These are phyloP conservation scores for Kregervanrija pseudodelftensis DNA, from an alignment of 805 yeast species.

Conservation along the genomic window DNA sequence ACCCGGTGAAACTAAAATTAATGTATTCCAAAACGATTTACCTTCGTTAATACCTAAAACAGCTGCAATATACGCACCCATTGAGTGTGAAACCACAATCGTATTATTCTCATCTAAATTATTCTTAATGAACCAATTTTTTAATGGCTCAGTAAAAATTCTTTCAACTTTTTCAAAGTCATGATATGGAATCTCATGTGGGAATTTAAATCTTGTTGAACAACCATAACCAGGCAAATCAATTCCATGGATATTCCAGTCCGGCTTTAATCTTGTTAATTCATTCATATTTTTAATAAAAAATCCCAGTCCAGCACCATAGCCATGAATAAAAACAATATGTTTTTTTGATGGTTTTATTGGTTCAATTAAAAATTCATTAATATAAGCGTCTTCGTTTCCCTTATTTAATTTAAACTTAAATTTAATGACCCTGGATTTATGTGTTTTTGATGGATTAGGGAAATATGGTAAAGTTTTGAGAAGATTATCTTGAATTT, in stretches of 20 bases:
- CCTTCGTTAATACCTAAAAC: slow-evolving; percentile 33
- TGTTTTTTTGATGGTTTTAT: slow-evolving; percentile 29
- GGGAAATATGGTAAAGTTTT: slow-evolving; percentile 52
- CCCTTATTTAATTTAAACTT: slow-evolving; percentile 36
- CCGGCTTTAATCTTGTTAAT: slow-evolving; percentile 25
- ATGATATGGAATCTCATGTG: slow-evolving; percentile 28
- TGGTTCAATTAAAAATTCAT: slow-evolving; percentile 65
- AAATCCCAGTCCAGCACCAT: slow-evolving; percentile 85
- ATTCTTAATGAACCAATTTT: slow-evolving; percentile 51
- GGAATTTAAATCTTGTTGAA: slow-evolving; percentile 72
- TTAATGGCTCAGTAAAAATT: slow-evolving; percentile 60
- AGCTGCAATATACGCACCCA: slow-evolving; percentile 83
- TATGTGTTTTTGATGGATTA: slow-evolving; percentile 39
- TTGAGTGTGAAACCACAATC: slow-evolving; percentile 74
- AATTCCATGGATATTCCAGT: slow-evolving; percentile 76
- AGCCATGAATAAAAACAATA: slow-evolving; percentile 82
- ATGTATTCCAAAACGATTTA: slow-evolving; percentile 28
- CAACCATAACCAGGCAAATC: slow-evolving; percentile 90
- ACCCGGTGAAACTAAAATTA: slow-evolving; percentile 86
- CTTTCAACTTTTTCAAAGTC: slow-evolving; percentile 45
- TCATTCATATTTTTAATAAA: slow-evolving; percentile 61
- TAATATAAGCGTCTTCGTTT: slow-evolving; percentile 44
- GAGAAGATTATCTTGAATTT: slow-evolving; percentile 39
- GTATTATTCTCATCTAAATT: slow-evolving; percentile 33
- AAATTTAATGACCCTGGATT: slow-evolving; percentile 44